Base-by-base conservation (phyloP, 148 eudicot species). In the Polygonum aviculare region DNA sequence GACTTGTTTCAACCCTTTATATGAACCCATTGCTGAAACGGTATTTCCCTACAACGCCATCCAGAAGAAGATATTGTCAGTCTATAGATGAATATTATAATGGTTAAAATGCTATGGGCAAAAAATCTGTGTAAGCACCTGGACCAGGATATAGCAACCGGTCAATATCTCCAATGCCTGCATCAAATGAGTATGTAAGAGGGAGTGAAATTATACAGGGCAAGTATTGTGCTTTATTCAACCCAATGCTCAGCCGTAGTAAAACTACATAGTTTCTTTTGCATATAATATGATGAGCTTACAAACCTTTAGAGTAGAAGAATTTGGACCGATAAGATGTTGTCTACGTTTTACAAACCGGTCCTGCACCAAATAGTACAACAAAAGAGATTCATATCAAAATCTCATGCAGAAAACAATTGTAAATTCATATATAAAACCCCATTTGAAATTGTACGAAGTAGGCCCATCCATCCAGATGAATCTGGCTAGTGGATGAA, bases 81-180 rank as follows among this genome's bases (percentile, higher is more conserved):
- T 45, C 54, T 72, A 54, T 41, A 16, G 16, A 22, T 45, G 8
- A 18, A 49, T 14, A 67, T 15, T 36, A 62, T 38, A 62, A 62
- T 31, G 31, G 45, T 36, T 16, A 67, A 44, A 35, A 67, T 36
- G 41, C 45, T 10, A 11, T 67, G 45, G 31, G 7, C 0, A 36
- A 0, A 16, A 51, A 6, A 78, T 59, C 22, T n/a, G 15, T 36
- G 48, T 26, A 75, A 67, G 78, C 60, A 95, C 99, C 99, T 95
- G 94, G 84, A 95, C 91, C 41, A 92, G 96, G 76, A 95, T 95
- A 83, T 92, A 95, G 90, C 99, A 95, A 36, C 97, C 90, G 9
- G 96, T 92, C 85, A 95, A 81, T 76, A 95, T 92, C 84, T 95
- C 99, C 81, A 95, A 89, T n/a, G 96, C 99, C 99, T 95, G 89